These are phyloP conservation scores for Ascochyta pisi DNA, from an alignment of 2,329 filamentous ascomycete genomes.

Conservation along the genomic window DNA sequence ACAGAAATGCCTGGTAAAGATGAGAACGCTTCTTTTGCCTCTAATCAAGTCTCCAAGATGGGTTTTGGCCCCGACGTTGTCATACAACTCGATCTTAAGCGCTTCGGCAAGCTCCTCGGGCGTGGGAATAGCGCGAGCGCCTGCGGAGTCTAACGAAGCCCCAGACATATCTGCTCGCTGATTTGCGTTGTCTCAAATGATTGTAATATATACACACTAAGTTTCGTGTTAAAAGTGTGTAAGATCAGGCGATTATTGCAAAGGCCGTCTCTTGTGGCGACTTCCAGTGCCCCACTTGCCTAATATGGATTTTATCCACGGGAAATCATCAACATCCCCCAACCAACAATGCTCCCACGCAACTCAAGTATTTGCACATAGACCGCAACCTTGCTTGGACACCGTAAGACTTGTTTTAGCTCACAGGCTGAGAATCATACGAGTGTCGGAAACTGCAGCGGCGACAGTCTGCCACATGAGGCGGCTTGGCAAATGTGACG, in stretches of 20 bases:
- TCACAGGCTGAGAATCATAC: too few relatives aligned
- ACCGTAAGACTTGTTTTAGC: too few relatives aligned
- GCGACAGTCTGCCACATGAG: neutral
- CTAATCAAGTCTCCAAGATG: slow-evolving; percentile 23
- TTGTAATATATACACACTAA: too few relatives aligned
- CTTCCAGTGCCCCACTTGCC: too few relatives aligned
- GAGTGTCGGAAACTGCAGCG: neutral
- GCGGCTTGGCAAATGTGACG: slow-evolving; percentile 11
- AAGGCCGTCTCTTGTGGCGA: too few relatives aligned
- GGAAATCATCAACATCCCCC: too few relatives aligned
- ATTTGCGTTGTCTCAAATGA: neutral
- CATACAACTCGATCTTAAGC: slow-evolving; percentile 25
- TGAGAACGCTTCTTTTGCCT: slow-evolving; percentile 24
- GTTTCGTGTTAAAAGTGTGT: too few relatives aligned
- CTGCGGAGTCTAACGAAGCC: neutral
- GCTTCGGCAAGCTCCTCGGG: slow-evolving; percentile 21
- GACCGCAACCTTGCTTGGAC: too few relatives aligned
- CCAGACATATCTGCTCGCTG: neutral
- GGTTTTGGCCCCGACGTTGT: slow-evolving; percentile 21
- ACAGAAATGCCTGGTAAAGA: slow-evolving; percentile 36
- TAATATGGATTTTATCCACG: too few relatives aligned
- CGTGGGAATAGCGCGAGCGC: neutral
- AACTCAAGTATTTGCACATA: too few relatives aligned
- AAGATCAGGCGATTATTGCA: too few relatives aligned
- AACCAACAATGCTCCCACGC: too few relatives aligned